phyloP scores from a whole-genome alignment of 129 eudicot species.

The Heracleum sosnowskyi region DNA sequence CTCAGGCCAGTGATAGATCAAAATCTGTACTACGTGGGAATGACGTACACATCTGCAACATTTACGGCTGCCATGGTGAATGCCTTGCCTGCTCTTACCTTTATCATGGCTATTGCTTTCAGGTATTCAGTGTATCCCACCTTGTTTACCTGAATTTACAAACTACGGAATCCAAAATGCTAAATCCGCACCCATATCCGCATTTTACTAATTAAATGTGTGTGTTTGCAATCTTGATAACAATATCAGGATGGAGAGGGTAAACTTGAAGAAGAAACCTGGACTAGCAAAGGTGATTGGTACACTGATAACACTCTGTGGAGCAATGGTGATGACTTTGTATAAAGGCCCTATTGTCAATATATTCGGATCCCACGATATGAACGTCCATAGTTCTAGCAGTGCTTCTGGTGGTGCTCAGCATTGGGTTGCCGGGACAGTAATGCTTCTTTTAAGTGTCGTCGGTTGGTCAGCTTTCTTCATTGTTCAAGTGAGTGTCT shows the following conservation, averaged over 20 bases:
- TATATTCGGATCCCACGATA: neutral
- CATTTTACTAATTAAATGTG: neutral
- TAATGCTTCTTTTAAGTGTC: slow-evolving; percentile 2
- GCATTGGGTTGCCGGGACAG: slow-evolving; percentile 3
- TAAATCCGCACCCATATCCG: no score
- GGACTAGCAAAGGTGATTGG: slow-evolving; percentile 5
- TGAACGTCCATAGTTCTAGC: neutral
- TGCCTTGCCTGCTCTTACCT: slow-evolving; percentile 78
- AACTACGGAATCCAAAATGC: no score
- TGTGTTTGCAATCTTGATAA: neutral
- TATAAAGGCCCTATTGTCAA: slow-evolving; percentile 1
- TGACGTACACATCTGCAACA: slow-evolving; percentile 76
- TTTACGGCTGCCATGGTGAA: slow-evolving; percentile 66
- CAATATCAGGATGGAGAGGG: slow-evolving; percentile 10
- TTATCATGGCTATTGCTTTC: slow-evolving; percentile 69
- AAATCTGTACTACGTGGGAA: slow-evolving; percentile 70
- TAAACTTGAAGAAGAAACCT: slow-evolving; percentile 1
- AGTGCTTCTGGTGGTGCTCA: neutral
- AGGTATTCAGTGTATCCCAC: slow-evolving; percentile 29
- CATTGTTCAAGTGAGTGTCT: slow-evolving; percentile 12
- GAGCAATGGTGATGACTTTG: slow-evolving; percentile 17
- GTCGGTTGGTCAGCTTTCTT: slow-evolving; percentile 10
- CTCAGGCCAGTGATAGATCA: slow-evolving; percentile 89
- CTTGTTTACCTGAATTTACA: no score
- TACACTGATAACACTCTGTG: neutral